Percentiles rank a stretch among this genome's conserved stretches.
Conservation (phyloP, 495 filamentous ascomycete genomes). For the Lineolata rhizophorae region DNA sequence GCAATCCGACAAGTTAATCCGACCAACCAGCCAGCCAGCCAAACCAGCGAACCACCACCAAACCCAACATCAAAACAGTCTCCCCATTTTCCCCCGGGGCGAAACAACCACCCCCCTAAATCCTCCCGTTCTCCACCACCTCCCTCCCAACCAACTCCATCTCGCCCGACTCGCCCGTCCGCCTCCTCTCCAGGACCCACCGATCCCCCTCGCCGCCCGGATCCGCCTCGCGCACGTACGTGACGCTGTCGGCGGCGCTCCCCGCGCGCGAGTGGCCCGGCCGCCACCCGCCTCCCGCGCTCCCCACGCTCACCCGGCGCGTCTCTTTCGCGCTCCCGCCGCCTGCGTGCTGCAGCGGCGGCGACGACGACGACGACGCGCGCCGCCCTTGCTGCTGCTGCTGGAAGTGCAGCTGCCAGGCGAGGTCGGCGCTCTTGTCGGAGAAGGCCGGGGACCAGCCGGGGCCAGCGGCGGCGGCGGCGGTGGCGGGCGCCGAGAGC, state of each 20-base stretch:
- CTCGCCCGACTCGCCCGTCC: constrained; percentile 19
- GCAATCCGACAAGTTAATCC: no score
- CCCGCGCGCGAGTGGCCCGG: constrained; percentile 15
- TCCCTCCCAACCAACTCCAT: constrained; percentile 18
- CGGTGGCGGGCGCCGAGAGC: no score
- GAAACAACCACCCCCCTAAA: no score
- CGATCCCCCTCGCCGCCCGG: constrained; percentile 10
- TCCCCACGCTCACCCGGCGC: no score
- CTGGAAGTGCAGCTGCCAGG: background rate
- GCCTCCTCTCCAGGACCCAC: constrained; percentile 21
- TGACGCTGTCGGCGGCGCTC: constrained; percentile 17
- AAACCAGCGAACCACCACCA: no score
- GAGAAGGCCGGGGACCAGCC: background rate
- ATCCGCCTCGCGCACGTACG: constrained; percentile 19
- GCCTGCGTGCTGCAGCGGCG: constrained; percentile 2
- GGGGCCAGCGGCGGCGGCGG: background rate
- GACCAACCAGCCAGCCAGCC: no score
- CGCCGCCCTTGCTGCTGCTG: background rate
- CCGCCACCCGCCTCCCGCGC: no score
- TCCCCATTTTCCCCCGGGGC: no score
- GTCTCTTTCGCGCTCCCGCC: constrained; percentile 4
- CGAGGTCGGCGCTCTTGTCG: background rate
- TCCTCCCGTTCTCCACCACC: constrained; percentile 20
- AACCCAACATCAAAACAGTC: no score
- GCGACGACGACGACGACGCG: constrained; percentile 1